Percentiles rank a stretch among this genome's conserved stretches.
phyloP scores from a whole-genome alignment of 805 yeast species.

The Candida ovalis region DNA sequence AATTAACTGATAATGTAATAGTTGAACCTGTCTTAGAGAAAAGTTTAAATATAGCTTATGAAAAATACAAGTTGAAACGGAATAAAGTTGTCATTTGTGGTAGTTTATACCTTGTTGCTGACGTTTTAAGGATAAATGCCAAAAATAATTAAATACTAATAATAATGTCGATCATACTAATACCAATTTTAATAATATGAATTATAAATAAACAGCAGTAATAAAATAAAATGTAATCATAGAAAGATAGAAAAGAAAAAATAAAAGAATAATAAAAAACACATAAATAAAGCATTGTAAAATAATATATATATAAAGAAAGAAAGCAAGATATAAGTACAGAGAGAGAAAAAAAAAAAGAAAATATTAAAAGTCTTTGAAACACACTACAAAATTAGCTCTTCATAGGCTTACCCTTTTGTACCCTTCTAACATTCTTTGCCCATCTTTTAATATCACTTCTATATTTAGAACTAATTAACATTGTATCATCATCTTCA shows the following conservation, averaged over 20 bases:
- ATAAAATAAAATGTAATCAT: no score
- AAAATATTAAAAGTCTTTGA: background rate
- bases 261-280: no score
- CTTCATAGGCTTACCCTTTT: conserved; percentile 30
- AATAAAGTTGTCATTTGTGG: conserved; percentile 56
- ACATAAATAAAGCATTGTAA: background rate
- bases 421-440: conserved; percentile 34
- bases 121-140: conserved; percentile 39
- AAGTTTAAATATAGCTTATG: conserved; percentile 26
- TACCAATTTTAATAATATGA: no score
- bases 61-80: conserved; percentile 4
- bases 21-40: conserved; percentile 23
- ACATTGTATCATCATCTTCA: conserved; percentile 33
- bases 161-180: no score
- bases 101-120: conserved; percentile 63
- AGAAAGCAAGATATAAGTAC: no score
- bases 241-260: no score
- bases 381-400: background rate
- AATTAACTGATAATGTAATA: conserved; percentile 24
- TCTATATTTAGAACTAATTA: conserved; percentile 20
- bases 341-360: background rate
- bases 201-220: no score
- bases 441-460: conserved; percentile 33
- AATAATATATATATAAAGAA: background rate
- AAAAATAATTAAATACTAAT: background rate